Base-by-base conservation (phyloP, 129 eudicot genomes). In the Logfia minima region DNA sequence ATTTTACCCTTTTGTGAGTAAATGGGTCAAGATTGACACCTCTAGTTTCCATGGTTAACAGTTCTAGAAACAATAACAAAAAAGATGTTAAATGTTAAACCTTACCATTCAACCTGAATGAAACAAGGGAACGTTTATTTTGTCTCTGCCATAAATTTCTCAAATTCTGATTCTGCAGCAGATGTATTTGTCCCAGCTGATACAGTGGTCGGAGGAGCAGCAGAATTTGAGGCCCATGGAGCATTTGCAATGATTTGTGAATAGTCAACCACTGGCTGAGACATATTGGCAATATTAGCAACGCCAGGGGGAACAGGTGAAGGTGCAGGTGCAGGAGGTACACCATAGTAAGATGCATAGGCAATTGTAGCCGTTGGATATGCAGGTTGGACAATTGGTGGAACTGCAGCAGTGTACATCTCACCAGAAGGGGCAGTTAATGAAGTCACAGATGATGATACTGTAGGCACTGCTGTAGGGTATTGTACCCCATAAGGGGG, bases 211-310 rank as follows among this genome's bases (percentile, higher is more conserved):
- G 70, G 70, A 31, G 85, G 90, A 48, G 68, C 83, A n/a, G 84
- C 75, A 9, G 85, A 77, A 82, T 86, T 90, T 22, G 97, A 71
- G 9, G 97, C 92, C 97, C 93, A 92, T 13, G 97, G 96, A 66
- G 55, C 93, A 83, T 80, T 89, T 32, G 82, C 85, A 70, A 86
- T 24, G 35, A 85, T 61, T 34, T 83, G 89, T 26, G 87, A 67
- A 65, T 74, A 82, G 75, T 84, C 88, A 60, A 62, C 73, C 32
- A 65, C 66, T 51, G 89, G 68, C 67, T 75, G 92, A 65, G 83
- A 74, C 75, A 66, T 77, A 31, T 1, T 76, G 65, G 68, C n/a
- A 45, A 43, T 35, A 70, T 58, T 43, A 60, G 55, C 14, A 48
- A 48, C n/a, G 5, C 69, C 45, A 8, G 74, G 23, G 23, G 52